Conservation (phyloP, 495 filamentous ascomycete genomes). For the Durotheca rogersii region DNA sequence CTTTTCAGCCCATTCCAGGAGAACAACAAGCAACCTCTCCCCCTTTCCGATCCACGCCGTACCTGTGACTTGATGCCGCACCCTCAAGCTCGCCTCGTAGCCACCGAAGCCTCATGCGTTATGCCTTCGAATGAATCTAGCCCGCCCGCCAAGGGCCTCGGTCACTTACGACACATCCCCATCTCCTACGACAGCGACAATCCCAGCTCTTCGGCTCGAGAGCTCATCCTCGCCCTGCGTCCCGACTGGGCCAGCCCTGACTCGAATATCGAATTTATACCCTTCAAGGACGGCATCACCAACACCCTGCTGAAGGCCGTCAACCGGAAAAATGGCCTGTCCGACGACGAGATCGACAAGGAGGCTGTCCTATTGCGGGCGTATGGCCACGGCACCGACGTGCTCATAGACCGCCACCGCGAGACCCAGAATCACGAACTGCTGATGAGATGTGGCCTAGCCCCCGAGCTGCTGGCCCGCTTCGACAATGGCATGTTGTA, state of each 20-base stretch:
- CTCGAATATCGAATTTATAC: conserved; percentile 81
- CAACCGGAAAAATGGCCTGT: conserved; percentile 74
- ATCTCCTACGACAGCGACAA: conserved; percentile 74
- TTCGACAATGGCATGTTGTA: conserved; percentile 98
- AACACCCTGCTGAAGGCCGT: conserved; percentile 91
- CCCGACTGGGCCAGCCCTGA: conserved; percentile 77
- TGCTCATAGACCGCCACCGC: conserved; percentile 96
- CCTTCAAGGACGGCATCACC: conserved; percentile 97
- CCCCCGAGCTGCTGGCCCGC: conserved; percentile 82
- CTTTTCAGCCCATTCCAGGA: conserved; percentile 5
- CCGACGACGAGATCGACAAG: conserved; percentile 74
- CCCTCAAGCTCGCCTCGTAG: conserved; percentile 3
- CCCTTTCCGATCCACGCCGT: not conserved
- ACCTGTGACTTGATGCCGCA: conserved; percentile 1
- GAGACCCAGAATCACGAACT: conserved; percentile 65
- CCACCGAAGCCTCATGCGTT: conserved; percentile 4
- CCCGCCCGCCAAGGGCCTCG: conserved; percentile 22
- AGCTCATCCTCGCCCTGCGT: conserved; percentile 74
- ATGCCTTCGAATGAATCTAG: conserved; percentile 27
- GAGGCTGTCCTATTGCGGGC: conserved; percentile 90
- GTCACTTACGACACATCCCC: conserved; percentile 59
- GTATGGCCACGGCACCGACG: conserved; percentile 90
- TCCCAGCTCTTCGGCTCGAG: conserved; percentile 71
- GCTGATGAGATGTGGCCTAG: conserved; percentile 75
- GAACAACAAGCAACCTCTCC: not conserved